These are phyloP conservation scores for Lojkania enalia DNA, from an alignment of 2,329 filamentous ascomycete genomes.

Conservation along the genomic window DNA sequence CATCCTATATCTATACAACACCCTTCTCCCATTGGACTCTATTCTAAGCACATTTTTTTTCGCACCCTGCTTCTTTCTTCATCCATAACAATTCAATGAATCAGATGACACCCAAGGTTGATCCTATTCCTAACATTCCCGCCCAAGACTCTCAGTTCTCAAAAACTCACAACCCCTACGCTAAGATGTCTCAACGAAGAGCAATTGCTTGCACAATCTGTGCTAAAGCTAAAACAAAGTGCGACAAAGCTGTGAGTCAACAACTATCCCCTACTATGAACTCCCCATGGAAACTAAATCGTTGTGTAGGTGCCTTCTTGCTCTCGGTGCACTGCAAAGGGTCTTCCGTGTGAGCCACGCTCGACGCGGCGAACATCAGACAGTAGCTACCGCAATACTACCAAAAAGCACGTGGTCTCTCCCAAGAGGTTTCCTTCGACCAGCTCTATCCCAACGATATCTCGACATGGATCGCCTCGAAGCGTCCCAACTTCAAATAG, in stretches of 20 bases:
- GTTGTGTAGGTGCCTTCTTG: slow-evolving; percentile 39
- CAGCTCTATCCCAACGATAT: slow-evolving; percentile 23
- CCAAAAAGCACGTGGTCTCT: slow-evolving; percentile 30
- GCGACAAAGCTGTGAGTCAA: slow-evolving; percentile 40
- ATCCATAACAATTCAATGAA: slow-evolving; percentile 21
- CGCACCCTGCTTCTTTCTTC: slow-evolving; percentile 6
- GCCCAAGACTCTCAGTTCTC: slow-evolving; percentile 16
- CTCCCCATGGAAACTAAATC: too few relatives aligned
- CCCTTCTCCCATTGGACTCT: slow-evolving; percentile 6
- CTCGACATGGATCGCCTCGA: slow-evolving; percentile 23
- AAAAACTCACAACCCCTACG: slow-evolving; percentile 30
- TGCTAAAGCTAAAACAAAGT: slow-evolving; percentile 45
- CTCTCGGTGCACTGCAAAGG: slow-evolving; percentile 41
- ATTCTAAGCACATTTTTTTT: slow-evolving; percentile 9
- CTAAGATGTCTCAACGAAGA: slow-evolving; percentile 37
- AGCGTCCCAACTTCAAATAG: slow-evolving; percentile 26
- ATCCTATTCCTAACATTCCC: slow-evolving; percentile 17
- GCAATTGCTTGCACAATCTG: slow-evolving; percentile 46
- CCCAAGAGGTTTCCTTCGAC: slow-evolving; percentile 31
- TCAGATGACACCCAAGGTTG: slow-evolving; percentile 13
- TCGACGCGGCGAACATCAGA: slow-evolving; percentile 44
- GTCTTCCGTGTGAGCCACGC: slow-evolving; percentile 40
- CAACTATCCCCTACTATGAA: too few relatives aligned
- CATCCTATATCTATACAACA: slow-evolving; percentile 7
- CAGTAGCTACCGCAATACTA: slow-evolving; percentile 32